Base-by-base conservation (phyloP, 768 basidiomycete species). In the Dictyophora rubrovolvata region DNA sequence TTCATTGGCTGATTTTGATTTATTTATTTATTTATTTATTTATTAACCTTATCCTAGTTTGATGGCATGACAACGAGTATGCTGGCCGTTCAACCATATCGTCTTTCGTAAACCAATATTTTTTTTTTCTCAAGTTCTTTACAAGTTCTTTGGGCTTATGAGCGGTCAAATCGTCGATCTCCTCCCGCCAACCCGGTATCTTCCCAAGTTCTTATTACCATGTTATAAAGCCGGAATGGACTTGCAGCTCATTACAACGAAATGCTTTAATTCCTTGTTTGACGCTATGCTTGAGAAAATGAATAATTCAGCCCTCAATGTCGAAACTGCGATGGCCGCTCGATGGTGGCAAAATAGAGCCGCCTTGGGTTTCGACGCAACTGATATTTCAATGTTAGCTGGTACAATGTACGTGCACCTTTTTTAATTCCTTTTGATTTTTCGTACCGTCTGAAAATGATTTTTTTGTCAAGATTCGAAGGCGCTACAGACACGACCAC, bases 201-300 rank as follows among this genome's bases (percentile, higher is more conserved):
- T 55, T 37, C 54, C 54, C 7, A 8, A 47, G 9, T 42, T 55
- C 18, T 37, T 55, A 17, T n/a, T 33, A 14, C 54, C 54, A 11
- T 37, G 54, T 8, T 46, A 46, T n/a, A 20, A n/a, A 20, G 42
- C n/a, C 5, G 54, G 36, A 5, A 18, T 54, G 20, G 9, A 54
- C 20, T 23, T 34, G 33, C 72, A 70, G 17, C 66, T 69, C 53
- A 65, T 69, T 0, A 76, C 78, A 54, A 73, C 74, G 17, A 63
- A 66, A 17, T 73, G 75, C 42, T 72, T 77, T 35, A 73, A 69
- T 42, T 67, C 71, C 48, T 67, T 79, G 1, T 66, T 75, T 28
- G 64, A 74, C 33, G 75, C 78, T 48, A 77, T 78, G 55, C 74
- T 75, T 61, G 53, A 64, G 7, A 71, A 77, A 34, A 75, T 78